Conservation (phyloP, 352 stramenopile genomes). For the Phytophthora palmivora region DNA sequence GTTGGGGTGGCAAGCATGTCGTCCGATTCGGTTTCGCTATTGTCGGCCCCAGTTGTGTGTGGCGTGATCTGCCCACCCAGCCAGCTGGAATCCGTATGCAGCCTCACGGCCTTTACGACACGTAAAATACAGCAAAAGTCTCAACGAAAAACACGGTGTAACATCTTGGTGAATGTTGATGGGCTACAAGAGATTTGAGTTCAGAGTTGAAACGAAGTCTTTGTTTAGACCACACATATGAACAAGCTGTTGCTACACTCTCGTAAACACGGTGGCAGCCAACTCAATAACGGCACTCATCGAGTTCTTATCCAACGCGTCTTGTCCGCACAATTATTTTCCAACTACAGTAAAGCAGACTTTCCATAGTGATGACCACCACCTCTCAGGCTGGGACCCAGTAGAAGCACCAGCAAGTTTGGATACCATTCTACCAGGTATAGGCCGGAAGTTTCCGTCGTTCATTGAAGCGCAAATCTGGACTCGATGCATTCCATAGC, state of each 20-base stretch:
- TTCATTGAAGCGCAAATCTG: too few species aligned
- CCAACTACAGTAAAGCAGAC: background rate
- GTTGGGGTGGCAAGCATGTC: slow-evolving; percentile 18
- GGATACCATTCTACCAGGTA: slow-evolving; percentile 7
- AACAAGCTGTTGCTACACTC: slow-evolving; percentile 22
- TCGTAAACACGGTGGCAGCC: slow-evolving; percentile 9
- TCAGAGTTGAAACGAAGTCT: slow-evolving; percentile 11
- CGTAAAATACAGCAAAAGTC: too few species aligned
- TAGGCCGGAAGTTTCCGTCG: too few species aligned
- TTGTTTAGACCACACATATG: slow-evolving; percentile 11
- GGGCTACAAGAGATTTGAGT: slow-evolving; percentile 11
- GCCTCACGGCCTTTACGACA: slow-evolving; percentile 23
- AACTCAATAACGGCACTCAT: slow-evolving; percentile 7
- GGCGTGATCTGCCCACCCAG: slow-evolving; percentile 16
- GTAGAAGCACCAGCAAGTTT: slow-evolving; percentile 14
- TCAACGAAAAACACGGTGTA: slow-evolving; percentile 9
- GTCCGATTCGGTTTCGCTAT: slow-evolving; percentile 30
- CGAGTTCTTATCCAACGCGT: slow-evolving; percentile 22
- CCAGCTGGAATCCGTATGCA: slow-evolving; percentile 30
- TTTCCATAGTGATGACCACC: too few species aligned
- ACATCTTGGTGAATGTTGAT: slow-evolving; percentile 18
- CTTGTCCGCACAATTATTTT: slow-evolving; percentile 25
- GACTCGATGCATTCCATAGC: too few species aligned
- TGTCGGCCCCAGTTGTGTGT: slow-evolving; percentile 19
- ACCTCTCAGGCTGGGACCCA: background rate